Percentiles rank a stretch among this genome's conserved stretches.
These are phyloP conservation scores for Thinopyrum elongatum DNA, from an alignment of 176 grass and related monocot genomes.

Conservation along the genomic window DNA sequence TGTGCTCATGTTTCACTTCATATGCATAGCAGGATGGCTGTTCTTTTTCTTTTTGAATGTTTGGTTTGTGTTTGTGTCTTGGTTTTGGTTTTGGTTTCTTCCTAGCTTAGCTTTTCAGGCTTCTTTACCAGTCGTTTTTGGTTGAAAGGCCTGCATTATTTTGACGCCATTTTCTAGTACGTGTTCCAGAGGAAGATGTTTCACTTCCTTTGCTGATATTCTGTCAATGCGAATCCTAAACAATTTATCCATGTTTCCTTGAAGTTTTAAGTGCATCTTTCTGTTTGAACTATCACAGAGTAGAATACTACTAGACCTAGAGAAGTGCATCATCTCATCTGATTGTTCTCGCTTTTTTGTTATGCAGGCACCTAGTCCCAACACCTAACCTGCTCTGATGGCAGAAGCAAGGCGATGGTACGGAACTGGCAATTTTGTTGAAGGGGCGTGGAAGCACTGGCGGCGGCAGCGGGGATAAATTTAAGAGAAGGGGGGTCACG, in stretches of 20 bases:
- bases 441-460: background rate
- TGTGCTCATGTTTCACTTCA: slow-evolving; percentile 24
- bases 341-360: background rate
- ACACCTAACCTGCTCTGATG: slow-evolving; percentile 70
- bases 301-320: background rate
- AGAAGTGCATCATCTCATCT: background rate
- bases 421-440: background rate
- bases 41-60: background rate
- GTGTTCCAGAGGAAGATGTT: background rate
- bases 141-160: background rate
- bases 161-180: background rate
- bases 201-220: background rate
- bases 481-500: background rate
- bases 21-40: background rate
- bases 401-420: slow-evolving; percentile 54
- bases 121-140: background rate
- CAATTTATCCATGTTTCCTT: background rate
- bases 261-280: background rate
- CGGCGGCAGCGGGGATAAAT: background rate
- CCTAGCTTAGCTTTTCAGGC: background rate
- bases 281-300: background rate
- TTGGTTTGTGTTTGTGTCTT: background rate
- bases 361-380: slow-evolving; percentile 63
- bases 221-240: background rate
- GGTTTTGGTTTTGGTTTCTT: background rate